Evolutionary conservation across 2,329 filamentous ascomycete species (phyloP), one percentile per base, ranked within the genome.

Genomic region (Aspergillus unguis): DNA sequence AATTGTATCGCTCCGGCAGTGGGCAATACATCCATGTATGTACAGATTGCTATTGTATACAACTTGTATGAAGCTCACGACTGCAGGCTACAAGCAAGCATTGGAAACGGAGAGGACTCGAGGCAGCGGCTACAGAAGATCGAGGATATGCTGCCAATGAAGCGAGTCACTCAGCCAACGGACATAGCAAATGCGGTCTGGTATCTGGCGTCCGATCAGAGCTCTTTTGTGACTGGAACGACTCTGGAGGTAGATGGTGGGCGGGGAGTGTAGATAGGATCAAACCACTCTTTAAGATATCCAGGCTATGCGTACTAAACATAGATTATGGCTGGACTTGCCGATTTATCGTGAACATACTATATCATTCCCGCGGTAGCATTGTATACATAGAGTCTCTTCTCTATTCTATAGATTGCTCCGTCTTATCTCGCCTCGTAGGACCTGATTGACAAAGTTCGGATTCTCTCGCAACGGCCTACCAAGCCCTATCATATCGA

Each of bases 401-500:
- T 17, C 17, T 6, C 1, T 36, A 17, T 17, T 6, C 27, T 45
- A 51, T 2, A 51, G 48, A 7, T 51, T 51, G 41, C 48, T 48
- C n/a, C 25, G 26, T 31, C 53, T 55, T 5, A 56, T 43, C 17
- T 62, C 56, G 3, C 59, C 59, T 7, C 57, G 49, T 2, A 64
- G 44, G 1, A 60, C 52, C 23, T 60, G 56, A 31, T 59, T 59
- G 9, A 62, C 57, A 31, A 60, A 64, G 8, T 46, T 27, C 6
- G 62, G 55, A 38, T 58, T 57, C 26, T 57, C 54, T 32, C 56
- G 52, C 37, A 61, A 49, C 4, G 58, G 59, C 46, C 58, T 48
- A 11, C 59, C 58, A 5, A 63, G 32, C 2, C 60, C 60, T 35
- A 46, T 48, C 58, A 63, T 63, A 43, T 63, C 60, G 31, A 63